These are phyloP conservation scores for Strigomonas galati DNA, from an alignment of 208 protist genomes.

Conservation along the genomic window DNA sequence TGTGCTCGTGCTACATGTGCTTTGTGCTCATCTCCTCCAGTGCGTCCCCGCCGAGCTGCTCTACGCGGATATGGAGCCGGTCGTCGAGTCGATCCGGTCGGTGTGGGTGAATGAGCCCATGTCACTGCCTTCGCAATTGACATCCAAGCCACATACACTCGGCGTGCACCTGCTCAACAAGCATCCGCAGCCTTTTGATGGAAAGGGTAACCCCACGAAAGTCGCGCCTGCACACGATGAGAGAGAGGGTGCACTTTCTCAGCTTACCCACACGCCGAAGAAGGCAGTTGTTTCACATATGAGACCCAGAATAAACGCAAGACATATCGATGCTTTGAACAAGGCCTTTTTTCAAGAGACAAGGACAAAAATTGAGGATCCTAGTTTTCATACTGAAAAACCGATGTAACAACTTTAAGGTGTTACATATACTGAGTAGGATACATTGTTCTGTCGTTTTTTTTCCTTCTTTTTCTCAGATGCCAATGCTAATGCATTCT, in stretches of 20 bases:
- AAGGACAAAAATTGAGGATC: no score
- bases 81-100: conserved; percentile 39
- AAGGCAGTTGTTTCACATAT: no score
- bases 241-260: no score
- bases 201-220: no score
- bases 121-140: conserved; percentile 75
- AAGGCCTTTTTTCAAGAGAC: no score
- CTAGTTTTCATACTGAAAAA: no score
- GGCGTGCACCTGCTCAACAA: conserved; percentile 4
- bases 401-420: no score
- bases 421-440: no score
- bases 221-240: no score
- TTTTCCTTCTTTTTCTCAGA: conserved; percentile 25
- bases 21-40: conserved; percentile 74
- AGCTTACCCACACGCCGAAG: no score
- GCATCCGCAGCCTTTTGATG: neutral
- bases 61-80: conserved; percentile 40
- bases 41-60: conserved; percentile 77
- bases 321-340: no score
- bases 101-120: conserved; percentile 78
- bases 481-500: neutral
- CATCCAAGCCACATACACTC: conserved; percentile 54
- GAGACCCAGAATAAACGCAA: no score
- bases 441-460: neutral
- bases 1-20: conserved; percentile 82